phyloP scores from a whole-genome alignment of 1,284 basidiomycete genomes.

The Ustilago lituana region DNA sequence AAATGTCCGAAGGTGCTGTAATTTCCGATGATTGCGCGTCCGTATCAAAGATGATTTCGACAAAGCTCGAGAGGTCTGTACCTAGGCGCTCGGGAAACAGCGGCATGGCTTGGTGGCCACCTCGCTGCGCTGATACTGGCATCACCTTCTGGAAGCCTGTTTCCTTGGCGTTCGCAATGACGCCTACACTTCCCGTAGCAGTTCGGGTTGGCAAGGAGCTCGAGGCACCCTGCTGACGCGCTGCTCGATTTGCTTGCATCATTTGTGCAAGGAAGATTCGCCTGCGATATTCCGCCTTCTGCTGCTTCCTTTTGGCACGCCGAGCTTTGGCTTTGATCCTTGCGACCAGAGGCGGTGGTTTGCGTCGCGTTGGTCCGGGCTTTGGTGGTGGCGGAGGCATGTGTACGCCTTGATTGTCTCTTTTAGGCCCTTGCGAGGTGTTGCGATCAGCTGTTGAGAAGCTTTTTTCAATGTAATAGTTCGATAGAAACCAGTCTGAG shows the following conservation, averaged over 20 bases:
- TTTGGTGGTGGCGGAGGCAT: conserved; percentile 23
- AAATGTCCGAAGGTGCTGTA: conserved; percentile 32
- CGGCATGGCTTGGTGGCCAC: conserved; percentile 2
- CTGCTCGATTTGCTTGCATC: conserved; percentile 17
- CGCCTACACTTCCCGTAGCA: neutral
- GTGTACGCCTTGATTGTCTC: conserved; percentile 10
- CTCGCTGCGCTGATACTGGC: conserved; percentile 2
- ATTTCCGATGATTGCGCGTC: conserved; percentile 38
- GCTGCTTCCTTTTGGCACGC: conserved; percentile 32
- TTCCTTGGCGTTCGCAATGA: neutral
- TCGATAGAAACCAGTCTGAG: conserved; percentile 2
- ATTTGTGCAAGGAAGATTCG: conserved; percentile 28
- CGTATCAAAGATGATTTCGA: conserved; percentile 33
- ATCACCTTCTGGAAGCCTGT: neutral
- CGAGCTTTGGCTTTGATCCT: conserved; percentile 33
- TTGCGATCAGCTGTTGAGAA: neutral
- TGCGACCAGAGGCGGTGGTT: conserved; percentile 22
- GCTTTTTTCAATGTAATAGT: neutral
- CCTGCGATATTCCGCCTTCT: conserved; percentile 35
- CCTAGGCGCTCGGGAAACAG: conserved; percentile 24
- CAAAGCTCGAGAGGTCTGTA: conserved; percentile 19
- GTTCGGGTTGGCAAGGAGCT: neutral
- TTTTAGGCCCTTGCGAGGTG: neutral
- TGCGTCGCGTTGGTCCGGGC: conserved; percentile 20
- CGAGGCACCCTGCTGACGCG: conserved; percentile 5